phyloP scores from a whole-genome alignment of 306 rosid genomes.

The Delonix regia region DNA sequence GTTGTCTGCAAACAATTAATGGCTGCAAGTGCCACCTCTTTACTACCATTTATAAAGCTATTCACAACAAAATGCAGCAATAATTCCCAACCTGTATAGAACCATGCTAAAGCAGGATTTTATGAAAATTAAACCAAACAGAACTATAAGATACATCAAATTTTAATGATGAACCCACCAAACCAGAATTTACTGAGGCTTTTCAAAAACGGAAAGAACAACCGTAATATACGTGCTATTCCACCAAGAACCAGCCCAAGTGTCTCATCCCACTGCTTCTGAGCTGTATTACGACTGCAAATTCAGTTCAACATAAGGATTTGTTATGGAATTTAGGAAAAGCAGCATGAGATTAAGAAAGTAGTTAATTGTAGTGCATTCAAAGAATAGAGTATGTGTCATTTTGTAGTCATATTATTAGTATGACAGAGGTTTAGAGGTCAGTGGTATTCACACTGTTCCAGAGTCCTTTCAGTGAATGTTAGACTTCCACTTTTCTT shows the following conservation, averaged over 20 bases:
- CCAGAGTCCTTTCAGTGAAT: constrained; percentile 20
- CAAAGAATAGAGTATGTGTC: constrained; percentile 8
- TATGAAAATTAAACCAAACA: constrained; percentile 27
- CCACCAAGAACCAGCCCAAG: constrained; percentile 92
- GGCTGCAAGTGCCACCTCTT: constrained; percentile 98
- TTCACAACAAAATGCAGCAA: constrained; percentile 83
- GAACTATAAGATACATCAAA: constrained; percentile 36
- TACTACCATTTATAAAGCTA: constrained; percentile 81
- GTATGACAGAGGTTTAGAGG: constrained; percentile 11
- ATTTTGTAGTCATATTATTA: constrained; percentile 14
- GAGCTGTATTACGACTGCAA: constrained; percentile 97
- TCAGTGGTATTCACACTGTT: constrained; percentile 1
- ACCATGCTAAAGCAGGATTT: constrained; percentile 32
- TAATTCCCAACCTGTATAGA: constrained; percentile 88
- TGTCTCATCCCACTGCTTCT: constrained; percentile 99
- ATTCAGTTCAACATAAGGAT: constrained; percentile 38
- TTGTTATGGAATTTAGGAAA: constrained; percentile 12
- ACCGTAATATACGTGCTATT: constrained; percentile 83
- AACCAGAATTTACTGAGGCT: constrained; percentile 84
- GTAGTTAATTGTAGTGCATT: background rate
- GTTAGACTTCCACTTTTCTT: background rate
- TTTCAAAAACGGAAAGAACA: constrained; percentile 87
- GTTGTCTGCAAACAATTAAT: constrained; percentile 87
- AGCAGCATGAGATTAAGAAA: constrained; percentile 23
- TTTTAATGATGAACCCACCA: constrained; percentile 57